phyloP scores from a whole-genome alignment of 2,329 filamentous ascomycete species.

The Xylaria sp. region DNA sequence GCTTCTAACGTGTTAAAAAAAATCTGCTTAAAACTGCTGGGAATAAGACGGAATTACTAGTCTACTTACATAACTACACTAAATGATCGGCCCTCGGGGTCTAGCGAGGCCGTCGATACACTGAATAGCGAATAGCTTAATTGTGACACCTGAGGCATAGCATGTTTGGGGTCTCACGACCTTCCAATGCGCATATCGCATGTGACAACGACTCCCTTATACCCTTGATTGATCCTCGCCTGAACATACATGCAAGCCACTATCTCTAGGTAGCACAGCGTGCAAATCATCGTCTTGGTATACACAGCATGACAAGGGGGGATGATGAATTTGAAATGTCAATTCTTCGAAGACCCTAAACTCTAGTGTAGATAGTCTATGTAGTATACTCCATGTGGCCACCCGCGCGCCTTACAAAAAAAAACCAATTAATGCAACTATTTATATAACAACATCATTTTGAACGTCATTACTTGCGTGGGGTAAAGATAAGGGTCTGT shows the following conservation, averaged over 20 bases:
- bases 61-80: too few species aligned
- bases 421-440: slow-evolving; percentile 34
- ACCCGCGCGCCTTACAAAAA: slow-evolving; percentile 11
- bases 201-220: not conserved
- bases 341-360: slow-evolving; percentile 36
- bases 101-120: not conserved
- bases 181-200: not conserved
- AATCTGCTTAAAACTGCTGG: too few species aligned
- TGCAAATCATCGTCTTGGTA: not conserved
- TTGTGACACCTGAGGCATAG: not conserved
- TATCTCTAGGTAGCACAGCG: not conserved
- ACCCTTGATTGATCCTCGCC: not conserved
- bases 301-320: not conserved
- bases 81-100: too few species aligned
- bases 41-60: too few species aligned
- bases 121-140: not conserved
- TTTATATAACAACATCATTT: slow-evolving; percentile 26
- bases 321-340: slow-evolving; percentile 12
- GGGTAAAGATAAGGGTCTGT: slow-evolving; percentile 38
- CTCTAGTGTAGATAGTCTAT: slow-evolving; percentile 32
- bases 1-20: too few species aligned
- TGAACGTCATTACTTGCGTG: slow-evolving; percentile 28
- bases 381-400: slow-evolving; percentile 27
- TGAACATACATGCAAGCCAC: not conserved
- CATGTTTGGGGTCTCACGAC: not conserved